Conservation (phyloP, 495 filamentous ascomycete genomes). For the Letharia columbiana region DNA sequence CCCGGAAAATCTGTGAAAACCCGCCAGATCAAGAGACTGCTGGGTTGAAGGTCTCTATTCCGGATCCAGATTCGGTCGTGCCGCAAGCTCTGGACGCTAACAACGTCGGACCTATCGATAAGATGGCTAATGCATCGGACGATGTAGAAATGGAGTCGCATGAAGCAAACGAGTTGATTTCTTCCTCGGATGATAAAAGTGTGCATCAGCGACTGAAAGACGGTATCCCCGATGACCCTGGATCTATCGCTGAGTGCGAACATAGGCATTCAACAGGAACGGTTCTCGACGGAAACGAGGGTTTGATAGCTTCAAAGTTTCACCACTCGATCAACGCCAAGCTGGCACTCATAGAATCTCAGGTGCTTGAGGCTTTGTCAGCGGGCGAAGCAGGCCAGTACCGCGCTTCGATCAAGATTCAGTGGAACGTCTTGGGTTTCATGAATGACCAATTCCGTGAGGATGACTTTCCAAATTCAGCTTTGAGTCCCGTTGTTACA, state of each 20-base stretch:
- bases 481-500: slow-evolving; percentile 15
- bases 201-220: no score
- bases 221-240: no score
- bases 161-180: background rate
- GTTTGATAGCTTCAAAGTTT: background rate
- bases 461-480: background rate
- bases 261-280: background rate
- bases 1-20: background rate
- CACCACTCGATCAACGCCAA: background rate
- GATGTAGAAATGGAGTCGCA: background rate
- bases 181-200: background rate
- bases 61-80: background rate
- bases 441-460: slow-evolving; percentile 4
- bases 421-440: background rate
- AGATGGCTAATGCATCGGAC: background rate
- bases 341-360: background rate
- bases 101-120: background rate
- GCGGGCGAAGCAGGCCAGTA: background rate
- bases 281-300: background rate
- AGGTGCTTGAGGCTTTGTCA: background rate
- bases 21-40: background rate
- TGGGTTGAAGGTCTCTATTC: background rate
- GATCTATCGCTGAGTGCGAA: no score
- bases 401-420: background rate
- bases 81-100: no score